Base-by-base conservation (phyloP, 2,329 filamentous ascomycete species). In the Pyrenochaeta sp. region DNA sequence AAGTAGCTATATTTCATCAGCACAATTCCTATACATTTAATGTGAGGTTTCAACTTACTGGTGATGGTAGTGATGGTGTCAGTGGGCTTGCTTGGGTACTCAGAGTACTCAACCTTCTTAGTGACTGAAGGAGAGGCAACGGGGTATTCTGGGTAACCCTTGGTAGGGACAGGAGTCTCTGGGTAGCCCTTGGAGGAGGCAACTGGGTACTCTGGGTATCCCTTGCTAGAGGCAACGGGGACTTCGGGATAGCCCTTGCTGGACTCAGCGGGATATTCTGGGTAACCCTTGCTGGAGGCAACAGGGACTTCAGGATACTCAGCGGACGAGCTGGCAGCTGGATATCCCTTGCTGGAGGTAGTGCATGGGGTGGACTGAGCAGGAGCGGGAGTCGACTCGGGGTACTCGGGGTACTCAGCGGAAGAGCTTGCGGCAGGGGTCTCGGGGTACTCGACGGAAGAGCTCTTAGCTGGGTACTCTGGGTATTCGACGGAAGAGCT, bases 31-130 rank as follows among this genome's bases (percentile, higher is more conserved):
- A 34, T 10, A 27, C n/a, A 4, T n/a, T 4, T 21, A 15, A 18
- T 11, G 9, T 17, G 18, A 1, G 4, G 3, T 7, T 11, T 18
- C 27, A 20, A 56, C 53, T 48, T 56, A 60, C 55, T 59, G 9
- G 53, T 61, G 27, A 55, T 47, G 13, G 53, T 55, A 8, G 55
- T 61, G 6, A 46, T 60, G 7, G 49, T 55, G 15, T 35, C 40
- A 23, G 41, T 31, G 9, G 53, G 42, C n/a, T 46, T 48, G 17
- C 30, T 49, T 3, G 51, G 28, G 41, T 55, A 54, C 20, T 32
- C 48, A 14, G 50, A 19, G 22, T 50, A 26, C 8, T 42, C 40
- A 7, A 58, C 52, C 35, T 58, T 45, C 45, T 55, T 36, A 0
- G 59, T 54, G 1, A 59, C 35, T 1, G 48, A 57, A 13, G 55